A percentile compares a stretch with the other conserved stretches of the same genome.
Conservation (phyloP, 371 early-diverging fungal species). For the Mucor velutinosus region DNA sequence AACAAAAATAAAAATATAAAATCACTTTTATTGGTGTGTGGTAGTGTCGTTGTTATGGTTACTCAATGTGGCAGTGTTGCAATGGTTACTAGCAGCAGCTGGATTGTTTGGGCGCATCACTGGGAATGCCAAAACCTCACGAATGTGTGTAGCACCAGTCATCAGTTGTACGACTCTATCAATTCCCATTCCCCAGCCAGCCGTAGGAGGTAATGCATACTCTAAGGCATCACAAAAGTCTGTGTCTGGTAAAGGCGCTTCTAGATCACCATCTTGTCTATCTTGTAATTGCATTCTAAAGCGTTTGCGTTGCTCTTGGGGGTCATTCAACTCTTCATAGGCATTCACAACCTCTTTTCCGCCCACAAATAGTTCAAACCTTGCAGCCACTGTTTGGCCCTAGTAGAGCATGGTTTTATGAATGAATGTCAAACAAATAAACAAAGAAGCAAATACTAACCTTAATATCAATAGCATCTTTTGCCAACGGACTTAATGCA, state of each 20-base stretch:
- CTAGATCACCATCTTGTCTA: constrained; percentile 76
- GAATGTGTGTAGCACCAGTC: constrained; percentile 83
- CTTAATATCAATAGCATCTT: constrained; percentile 53
- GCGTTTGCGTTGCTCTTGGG: constrained; percentile 89
- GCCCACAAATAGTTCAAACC: constrained; percentile 95
- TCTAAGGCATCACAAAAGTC: constrained; percentile 92
- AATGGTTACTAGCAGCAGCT: not conserved
- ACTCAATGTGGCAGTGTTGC: not conserved
- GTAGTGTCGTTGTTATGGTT: not conserved
- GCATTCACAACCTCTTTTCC: constrained; percentile 97
- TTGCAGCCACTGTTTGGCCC: constrained; percentile 61
- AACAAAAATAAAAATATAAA: not conserved
- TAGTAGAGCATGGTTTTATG: constrained; percentile 16
- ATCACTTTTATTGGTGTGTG: not conserved
- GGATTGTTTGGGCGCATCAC: constrained; percentile 35
- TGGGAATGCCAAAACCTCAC: constrained; percentile 95
- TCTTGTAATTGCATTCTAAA: constrained; percentile 78
- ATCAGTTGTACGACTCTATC: constrained; percentile 93
- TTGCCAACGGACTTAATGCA: constrained; percentile 94
- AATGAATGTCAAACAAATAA: not conserved
- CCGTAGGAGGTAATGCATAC: constrained; percentile 97
- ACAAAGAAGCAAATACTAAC: constrained; percentile 9
- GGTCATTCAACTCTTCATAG: constrained; percentile 99
- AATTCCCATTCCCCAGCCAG: constrained; percentile 98
- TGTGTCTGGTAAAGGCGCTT: constrained; percentile 83